Conservation (phyloP, 164 flowering plant genomes). For the Echeveria elegans region DNA sequence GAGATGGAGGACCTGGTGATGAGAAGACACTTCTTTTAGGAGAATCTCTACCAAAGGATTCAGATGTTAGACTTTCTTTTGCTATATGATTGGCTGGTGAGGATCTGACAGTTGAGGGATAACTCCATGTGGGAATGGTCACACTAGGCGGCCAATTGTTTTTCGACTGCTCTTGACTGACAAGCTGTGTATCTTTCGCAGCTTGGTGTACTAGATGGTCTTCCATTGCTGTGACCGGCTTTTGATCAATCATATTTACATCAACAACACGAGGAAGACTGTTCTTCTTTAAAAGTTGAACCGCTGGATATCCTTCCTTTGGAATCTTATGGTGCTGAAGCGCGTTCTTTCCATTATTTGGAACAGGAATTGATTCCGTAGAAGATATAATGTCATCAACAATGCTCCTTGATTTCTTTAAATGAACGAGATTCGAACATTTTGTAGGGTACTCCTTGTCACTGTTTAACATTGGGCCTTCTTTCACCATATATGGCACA, state of each 20-base stretch:
- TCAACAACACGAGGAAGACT: constrained; percentile 19
- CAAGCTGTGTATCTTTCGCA: constrained; percentile 10
- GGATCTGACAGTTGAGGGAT: constrained; percentile 14
- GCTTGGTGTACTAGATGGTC: constrained; percentile 12
- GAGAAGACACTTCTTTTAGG: constrained; percentile 14
- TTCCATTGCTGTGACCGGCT: constrained; percentile 21
- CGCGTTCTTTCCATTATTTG: constrained; percentile 20
- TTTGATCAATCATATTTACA: constrained; percentile 40
- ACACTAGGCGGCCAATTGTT: not conserved
- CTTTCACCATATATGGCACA: constrained; percentile 91
- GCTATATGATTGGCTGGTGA: constrained; percentile 18
- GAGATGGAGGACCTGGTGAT: constrained; percentile 2
- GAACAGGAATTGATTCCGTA: constrained; percentile 12
- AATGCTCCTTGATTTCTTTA: constrained; percentile 56
- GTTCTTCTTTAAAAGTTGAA: constrained; percentile 12
- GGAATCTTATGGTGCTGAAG: constrained; percentile 13
- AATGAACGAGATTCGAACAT: constrained; percentile 71
- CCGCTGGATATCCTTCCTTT: constrained; percentile 13
- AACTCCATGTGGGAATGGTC: constrained; percentile 11
- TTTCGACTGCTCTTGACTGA: constrained; percentile 14
- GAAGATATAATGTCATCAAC: constrained; percentile 50
- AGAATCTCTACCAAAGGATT: constrained; percentile 13
- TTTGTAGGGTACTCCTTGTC: constrained; percentile 60
- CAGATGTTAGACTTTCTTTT: constrained; percentile 15
- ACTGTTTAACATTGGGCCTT: constrained; percentile 58